Conservation (phyloP, 768 basidiomycete species). For the Asterophora lycoperdoides region DNA sequence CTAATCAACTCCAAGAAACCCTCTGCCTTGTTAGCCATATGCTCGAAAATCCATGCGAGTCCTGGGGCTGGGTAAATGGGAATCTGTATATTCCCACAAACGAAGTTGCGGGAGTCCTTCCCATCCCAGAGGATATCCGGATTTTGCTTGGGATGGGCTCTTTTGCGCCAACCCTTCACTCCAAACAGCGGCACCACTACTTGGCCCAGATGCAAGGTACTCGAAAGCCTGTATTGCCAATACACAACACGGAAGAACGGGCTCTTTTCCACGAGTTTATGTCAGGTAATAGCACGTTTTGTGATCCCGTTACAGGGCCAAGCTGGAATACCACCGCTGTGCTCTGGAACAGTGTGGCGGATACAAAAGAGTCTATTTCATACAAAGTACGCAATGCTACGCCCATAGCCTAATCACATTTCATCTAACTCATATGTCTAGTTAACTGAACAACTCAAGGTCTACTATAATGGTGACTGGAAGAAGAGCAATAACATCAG, state of each 20-base stretch:
- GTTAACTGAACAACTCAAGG: conserved; percentile 1
- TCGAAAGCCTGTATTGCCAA: neutral
- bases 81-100: conserved; percentile 4
- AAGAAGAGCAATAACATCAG: conserved; percentile 4
- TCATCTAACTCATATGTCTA: no score
- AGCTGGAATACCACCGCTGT: neutral
- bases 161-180: neutral
- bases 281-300: neutral
- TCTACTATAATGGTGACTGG: conserved; percentile 7
- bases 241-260: neutral
- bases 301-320: neutral
- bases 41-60: neutral
- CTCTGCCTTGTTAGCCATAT: neutral
- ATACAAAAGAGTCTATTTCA: neutral
- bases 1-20: conserved; percentile 10
- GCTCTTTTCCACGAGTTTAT: neutral
- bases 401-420: neutral
- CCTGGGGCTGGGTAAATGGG: conserved; percentile 8
- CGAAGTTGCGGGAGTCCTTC: conserved; percentile 4
- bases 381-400: neutral
- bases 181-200: neutral
- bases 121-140: neutral
- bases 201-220: conserved; percentile 1
- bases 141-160: neutral
- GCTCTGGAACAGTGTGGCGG: conserved; percentile 3